These are phyloP conservation scores for Aspergillus cavernicola DNA, from an alignment of 495 filamentous ascomycete species.

Conservation along the genomic window DNA sequence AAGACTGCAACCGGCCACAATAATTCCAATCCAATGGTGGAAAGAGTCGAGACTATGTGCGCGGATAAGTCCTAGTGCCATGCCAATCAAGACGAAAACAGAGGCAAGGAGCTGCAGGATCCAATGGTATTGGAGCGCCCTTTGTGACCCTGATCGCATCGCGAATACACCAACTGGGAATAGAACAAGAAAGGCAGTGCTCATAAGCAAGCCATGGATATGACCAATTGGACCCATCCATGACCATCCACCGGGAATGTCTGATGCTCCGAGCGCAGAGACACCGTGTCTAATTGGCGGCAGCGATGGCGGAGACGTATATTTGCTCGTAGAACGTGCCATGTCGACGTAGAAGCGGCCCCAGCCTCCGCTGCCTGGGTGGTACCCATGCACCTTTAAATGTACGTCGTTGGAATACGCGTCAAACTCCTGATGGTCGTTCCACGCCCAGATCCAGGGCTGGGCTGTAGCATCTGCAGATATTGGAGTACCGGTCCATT, in stretches of 20 bases:
- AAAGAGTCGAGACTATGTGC: constrained; percentile 2
- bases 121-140: constrained; percentile 10
- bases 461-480: not conserved
- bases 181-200: not conserved
- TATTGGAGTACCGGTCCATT: constrained; percentile 5
- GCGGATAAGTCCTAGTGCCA: constrained; percentile 4
- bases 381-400: not conserved
- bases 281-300: not conserved
- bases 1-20: not conserved
- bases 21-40: constrained; percentile 4
- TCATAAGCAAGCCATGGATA: constrained; percentile 9
- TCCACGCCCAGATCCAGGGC: constrained; percentile 15
- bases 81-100: not conserved
- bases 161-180: constrained; percentile 10
- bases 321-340: not conserved
- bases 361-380: not conserved
- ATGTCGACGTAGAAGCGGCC: constrained; percentile 1
- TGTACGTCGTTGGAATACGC: not conserved
- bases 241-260: constrained; percentile 3
- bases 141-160: constrained; percentile 5
- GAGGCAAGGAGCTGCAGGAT: constrained; percentile 9
- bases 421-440: constrained; percentile 3
- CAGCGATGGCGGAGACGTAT: not conserved
- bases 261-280: not conserved
- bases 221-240: not conserved